These are phyloP conservation scores for Sordariomycetes sp. DNA, from an alignment of 2,329 filamentous ascomycete genomes.

Conservation along the genomic window DNA sequence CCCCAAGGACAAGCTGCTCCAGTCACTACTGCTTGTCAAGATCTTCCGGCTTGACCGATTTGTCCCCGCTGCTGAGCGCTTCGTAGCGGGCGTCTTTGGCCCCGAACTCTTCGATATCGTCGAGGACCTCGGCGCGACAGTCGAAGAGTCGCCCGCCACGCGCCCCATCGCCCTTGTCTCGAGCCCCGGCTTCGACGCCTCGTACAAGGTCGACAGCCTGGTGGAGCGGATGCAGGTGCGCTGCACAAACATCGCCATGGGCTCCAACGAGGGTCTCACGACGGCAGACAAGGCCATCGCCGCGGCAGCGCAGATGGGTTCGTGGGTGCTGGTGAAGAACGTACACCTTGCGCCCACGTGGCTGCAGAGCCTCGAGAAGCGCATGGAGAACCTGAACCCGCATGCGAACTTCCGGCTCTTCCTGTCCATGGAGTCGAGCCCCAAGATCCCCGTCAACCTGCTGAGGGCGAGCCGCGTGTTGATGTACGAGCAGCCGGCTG, in stretches of 20 bases:
- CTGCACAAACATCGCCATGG: slow-evolving; percentile 98
- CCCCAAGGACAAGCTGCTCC: slow-evolving; percentile 63
- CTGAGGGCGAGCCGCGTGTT: slow-evolving; percentile 86
- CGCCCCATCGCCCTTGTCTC: slow-evolving; percentile 88
- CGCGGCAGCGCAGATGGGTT: slow-evolving; percentile 82
- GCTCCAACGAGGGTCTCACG: slow-evolving; percentile 85
- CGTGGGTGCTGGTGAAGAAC: slow-evolving; percentile 98
- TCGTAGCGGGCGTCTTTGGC: slow-evolving; percentile 79
- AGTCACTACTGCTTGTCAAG: slow-evolving; percentile 84
- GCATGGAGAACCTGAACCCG: slow-evolving; percentile 89
- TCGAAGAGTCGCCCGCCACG: slow-evolving; percentile 71
- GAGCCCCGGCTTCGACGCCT: slow-evolving; percentile 93
- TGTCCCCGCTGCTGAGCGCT: slow-evolving; percentile 84
- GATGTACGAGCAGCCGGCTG: slow-evolving; percentile 97
- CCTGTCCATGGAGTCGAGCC: slow-evolving; percentile 94
- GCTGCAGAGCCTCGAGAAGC: slow-evolving; percentile 95
- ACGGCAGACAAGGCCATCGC: slow-evolving; percentile 93
- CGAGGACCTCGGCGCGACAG: slow-evolving; percentile 77
- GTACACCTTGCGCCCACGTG: slow-evolving; percentile 92
- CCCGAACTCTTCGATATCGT: slow-evolving; percentile 70
- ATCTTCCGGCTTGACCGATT: slow-evolving; percentile 93
- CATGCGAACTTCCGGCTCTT: slow-evolving; percentile 90
- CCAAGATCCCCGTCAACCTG: slow-evolving; percentile 92
- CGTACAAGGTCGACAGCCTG: slow-evolving; percentile 95
- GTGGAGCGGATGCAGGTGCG: slow-evolving; percentile 73